phyloP scores from a whole-genome alignment of 345 rosid species.

The Leavenworthia alabamica region DNA sequence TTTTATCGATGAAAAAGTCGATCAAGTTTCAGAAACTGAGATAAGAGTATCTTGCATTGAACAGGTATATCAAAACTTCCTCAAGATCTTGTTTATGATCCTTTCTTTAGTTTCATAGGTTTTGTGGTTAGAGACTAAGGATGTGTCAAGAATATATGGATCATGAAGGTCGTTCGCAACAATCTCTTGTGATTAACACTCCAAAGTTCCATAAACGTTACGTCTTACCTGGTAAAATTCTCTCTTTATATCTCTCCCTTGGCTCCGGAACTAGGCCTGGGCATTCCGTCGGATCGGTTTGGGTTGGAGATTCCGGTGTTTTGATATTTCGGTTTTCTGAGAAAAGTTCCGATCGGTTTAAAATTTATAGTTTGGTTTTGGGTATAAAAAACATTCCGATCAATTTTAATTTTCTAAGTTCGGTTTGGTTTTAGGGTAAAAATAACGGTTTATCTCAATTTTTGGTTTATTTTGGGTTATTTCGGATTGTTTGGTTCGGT shows the following conservation, averaged over 20 bases:
- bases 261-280: no score
- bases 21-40: slow-evolving; percentile 70
- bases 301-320: no score
- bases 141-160: slow-evolving; percentile 83
- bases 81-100: neutral
- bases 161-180: slow-evolving; percentile 78
- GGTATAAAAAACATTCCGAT: no score
- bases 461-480: no score
- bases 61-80: slow-evolving; percentile 46
- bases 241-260: neutral
- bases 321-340: no score
- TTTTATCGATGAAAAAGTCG: slow-evolving; percentile 77
- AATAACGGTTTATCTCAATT: no score
- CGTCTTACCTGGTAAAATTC: slow-evolving; percentile 68
- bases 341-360: no score
- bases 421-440: no score
- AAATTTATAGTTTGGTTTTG: no score
- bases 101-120: neutral
- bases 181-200: slow-evolving; percentile 63
- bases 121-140: slow-evolving; percentile 77
- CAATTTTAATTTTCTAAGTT: no score
- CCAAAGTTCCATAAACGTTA: slow-evolving; percentile 86
- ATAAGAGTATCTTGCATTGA: slow-evolving; percentile 72
- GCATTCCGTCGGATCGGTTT: no score
- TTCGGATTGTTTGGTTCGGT: no score